A percentile compares a stretch with the other conserved stretches of the same genome.
Conservation (phyloP, 352 stramenopile genomes). For the Phytopythium montanum region DNA sequence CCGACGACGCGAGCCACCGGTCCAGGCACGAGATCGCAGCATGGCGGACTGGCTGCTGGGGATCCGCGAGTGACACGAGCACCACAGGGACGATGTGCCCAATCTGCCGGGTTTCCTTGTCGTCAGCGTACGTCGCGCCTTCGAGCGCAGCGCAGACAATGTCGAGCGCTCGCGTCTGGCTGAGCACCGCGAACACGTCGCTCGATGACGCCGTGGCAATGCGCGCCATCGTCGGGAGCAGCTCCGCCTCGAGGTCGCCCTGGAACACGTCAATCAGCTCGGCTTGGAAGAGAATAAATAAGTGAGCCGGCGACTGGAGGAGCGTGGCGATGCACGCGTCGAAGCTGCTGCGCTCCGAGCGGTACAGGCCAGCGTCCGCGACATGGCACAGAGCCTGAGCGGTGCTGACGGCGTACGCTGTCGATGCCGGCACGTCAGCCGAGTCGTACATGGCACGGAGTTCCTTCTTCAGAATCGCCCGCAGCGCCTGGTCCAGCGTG, state of each 20-base stretch:
- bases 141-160: constrained; percentile 68
- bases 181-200: constrained; percentile 43
- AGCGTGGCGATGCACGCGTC: constrained; percentile 60
- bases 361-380: constrained; percentile 29
- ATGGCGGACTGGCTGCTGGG: constrained; percentile 45
- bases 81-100: constrained; percentile 55
- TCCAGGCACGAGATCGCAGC: constrained; percentile 57
- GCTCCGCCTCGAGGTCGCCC: constrained; percentile 35
- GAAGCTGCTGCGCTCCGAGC: constrained; percentile 49
- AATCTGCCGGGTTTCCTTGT: constrained; percentile 40
- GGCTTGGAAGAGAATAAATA: constrained; percentile 68
- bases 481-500: constrained; percentile 47
- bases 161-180: constrained; percentile 60
- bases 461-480: constrained; percentile 63
- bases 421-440: constrained; percentile 13
- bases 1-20: constrained; percentile 37
- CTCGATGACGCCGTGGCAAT: constrained; percentile 27
- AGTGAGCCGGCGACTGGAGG: constrained; percentile 46
- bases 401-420: constrained; percentile 23
- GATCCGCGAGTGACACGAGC: constrained; percentile 59
- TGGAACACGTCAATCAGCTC: constrained; percentile 54
- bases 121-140: constrained; percentile 30
- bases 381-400: constrained; percentile 52
- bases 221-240: constrained; percentile 63
- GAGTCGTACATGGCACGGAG: constrained; percentile 45